Conservation (phyloP, 202 grass and related monocot species). For the Setaria italica region DNA sequence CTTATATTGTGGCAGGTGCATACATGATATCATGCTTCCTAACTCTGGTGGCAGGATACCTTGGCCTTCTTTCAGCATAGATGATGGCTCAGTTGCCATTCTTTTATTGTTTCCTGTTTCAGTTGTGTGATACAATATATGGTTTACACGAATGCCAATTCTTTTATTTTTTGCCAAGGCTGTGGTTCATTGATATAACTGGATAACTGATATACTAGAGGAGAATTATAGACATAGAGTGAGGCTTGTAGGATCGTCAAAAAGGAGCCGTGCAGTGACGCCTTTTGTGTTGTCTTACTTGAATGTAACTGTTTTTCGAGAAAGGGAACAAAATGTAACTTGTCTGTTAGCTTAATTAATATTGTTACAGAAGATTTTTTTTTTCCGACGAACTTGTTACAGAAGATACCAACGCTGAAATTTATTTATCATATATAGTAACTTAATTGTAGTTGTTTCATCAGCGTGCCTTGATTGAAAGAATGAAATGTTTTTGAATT, state of each 20-base stretch:
- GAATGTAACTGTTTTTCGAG: neutral
- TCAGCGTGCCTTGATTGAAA: neutral
- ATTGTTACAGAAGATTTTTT: neutral
- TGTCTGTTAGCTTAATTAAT: neutral
- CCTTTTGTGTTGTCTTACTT: slow-evolving; percentile 8
- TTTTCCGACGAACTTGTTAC: too few relatives aligned
- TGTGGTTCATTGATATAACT: neutral
- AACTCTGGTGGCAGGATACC: slow-evolving; percentile 73
- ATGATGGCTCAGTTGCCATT: slow-evolving; percentile 32
- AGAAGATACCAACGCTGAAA: neutral
- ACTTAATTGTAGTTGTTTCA: neutral
- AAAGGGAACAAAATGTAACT: neutral
- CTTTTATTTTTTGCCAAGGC: neutral
- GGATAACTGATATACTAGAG: neutral
- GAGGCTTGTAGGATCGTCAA: slow-evolving; percentile 25
- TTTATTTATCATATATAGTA: neutral
- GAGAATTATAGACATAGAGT: neutral
- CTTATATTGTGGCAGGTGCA: slow-evolving; percentile 73
- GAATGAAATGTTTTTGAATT: neutral
- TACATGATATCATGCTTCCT: slow-evolving; percentile 78
- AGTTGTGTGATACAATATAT: neutral
- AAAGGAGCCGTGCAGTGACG: neutral
- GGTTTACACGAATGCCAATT: neutral
- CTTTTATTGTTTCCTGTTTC: slow-evolving; percentile 18
- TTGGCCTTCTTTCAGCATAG: slow-evolving; percentile 83